Conservation (phyloP, 192 early-diverging fungal genomes). For the Podochytrium sp. region DNA sequence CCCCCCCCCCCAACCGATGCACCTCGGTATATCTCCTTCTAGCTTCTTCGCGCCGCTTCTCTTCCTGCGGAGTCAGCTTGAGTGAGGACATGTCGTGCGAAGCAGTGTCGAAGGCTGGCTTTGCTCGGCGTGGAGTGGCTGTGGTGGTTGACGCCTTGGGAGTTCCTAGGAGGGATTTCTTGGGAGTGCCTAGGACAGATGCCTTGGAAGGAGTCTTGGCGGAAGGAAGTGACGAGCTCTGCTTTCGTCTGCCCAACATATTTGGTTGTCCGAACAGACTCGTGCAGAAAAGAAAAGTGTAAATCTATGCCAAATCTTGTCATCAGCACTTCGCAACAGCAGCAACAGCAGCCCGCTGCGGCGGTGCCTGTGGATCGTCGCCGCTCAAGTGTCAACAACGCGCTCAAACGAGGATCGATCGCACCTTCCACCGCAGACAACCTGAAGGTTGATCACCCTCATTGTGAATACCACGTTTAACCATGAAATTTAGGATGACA, state of each 20-base stretch:
- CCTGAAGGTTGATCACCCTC: background rate
- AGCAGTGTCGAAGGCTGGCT: background rate
- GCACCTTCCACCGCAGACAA: background rate
- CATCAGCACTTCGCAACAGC: too few species aligned
- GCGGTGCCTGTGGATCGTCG: background rate
- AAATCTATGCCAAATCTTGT: background rate
- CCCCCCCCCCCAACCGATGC: too few species aligned
- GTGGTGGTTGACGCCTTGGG: background rate
- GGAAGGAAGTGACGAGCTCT: too few species aligned
- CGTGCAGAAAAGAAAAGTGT: background rate
- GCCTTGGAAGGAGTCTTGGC: too few species aligned
- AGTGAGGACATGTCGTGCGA: background rate
- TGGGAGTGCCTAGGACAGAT: too few species aligned
- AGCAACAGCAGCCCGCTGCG: background rate
- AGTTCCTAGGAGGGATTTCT: too few species aligned
- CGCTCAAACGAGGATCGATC: background rate
- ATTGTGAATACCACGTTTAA: background rate
- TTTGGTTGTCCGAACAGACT: background rate
- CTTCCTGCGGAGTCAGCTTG: background rate
- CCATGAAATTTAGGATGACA: conserved; percentile 31
- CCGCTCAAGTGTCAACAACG: background rate
- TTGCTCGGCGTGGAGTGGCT: background rate
- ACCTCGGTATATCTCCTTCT: background rate
- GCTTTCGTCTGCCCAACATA: background rate
- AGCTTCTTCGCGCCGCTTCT: background rate